Evolutionary conservation across 805 yeast species (phyloP).

Genomic region (Candida khao-thaluensis): DNA sequence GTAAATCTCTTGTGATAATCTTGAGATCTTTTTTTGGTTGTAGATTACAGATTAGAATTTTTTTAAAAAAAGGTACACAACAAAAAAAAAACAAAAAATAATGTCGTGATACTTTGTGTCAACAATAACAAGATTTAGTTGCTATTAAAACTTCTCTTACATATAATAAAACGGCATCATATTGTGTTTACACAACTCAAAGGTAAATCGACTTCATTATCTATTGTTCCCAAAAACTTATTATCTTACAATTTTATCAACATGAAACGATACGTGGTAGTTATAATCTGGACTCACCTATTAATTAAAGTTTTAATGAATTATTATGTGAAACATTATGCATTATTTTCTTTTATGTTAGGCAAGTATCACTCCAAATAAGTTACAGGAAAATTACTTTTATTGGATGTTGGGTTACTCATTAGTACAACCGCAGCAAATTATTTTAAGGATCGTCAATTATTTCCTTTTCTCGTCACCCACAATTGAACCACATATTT

Average conservation of each 20-base stretch:
- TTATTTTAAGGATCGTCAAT: too few relatives aligned
- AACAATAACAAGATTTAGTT: constrained; percentile 2
- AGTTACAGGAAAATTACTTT: too few relatives aligned
- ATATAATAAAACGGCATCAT: constrained; percentile 6
- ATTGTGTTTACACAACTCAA: neutral
- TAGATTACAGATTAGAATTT: neutral
- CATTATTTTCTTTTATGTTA: too few relatives aligned
- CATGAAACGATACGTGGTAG: too few relatives aligned
- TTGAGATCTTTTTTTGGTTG: neutral
- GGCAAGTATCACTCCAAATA: too few relatives aligned
- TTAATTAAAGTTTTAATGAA: neutral
- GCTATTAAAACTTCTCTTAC: constrained; percentile 8
- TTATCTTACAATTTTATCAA: too few relatives aligned
- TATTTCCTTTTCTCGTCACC: too few relatives aligned
- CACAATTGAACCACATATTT: too few relatives aligned
- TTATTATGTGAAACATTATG: constrained; percentile 5
- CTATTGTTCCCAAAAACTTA: too few relatives aligned
- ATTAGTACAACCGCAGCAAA: too few relatives aligned
- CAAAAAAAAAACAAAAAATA: neutral
- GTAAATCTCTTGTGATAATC: constrained; percentile 5
- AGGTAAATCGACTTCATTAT: neutral
- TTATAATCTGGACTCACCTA: too few relatives aligned
- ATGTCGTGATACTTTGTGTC: neutral
- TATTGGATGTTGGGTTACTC: too few relatives aligned
- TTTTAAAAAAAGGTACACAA: constrained; percentile 2